These are phyloP conservation scores for Eruca vesicaria DNA, from an alignment of 441 rosid species.

Conservation along the genomic window DNA sequence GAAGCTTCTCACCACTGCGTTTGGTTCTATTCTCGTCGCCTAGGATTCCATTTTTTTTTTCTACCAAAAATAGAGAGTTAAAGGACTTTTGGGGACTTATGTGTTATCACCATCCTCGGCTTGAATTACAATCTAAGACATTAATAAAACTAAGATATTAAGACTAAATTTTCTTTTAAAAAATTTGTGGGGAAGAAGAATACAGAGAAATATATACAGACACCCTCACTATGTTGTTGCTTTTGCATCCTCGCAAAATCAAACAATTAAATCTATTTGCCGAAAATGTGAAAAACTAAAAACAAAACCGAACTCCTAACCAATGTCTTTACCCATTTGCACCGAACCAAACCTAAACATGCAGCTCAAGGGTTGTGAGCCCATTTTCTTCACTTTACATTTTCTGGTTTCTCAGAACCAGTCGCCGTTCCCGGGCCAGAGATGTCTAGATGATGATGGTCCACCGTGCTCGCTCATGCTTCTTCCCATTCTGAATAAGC, in stretches of 20 bases:
- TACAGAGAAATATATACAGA: not conserved
- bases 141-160: not conserved
- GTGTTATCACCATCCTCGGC: not conserved
- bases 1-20: not conserved
- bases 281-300: not conserved
- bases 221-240: conserved; percentile 11
- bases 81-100: not conserved
- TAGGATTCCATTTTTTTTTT: no score
- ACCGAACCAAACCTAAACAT: conserved; percentile 12
- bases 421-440: conserved; percentile 34
- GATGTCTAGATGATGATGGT: conserved; percentile 44
- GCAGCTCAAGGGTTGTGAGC: conserved; percentile 16
- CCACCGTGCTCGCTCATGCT: conserved; percentile 93
- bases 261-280: conserved; percentile 30
- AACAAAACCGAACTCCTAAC: not conserved
- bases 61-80: not conserved
- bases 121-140: not conserved
- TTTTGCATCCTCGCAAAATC: conserved; percentile 33
- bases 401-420: conserved; percentile 26
- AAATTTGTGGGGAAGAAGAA: not conserved
- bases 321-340: conserved; percentile 14
- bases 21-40: not conserved
- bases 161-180: not conserved
- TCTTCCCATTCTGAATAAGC: conserved; percentile 68
- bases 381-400: conserved; percentile 31